Conservation (phyloP, 257 asterid genomes). For the Fraxinus excelsior region DNA sequence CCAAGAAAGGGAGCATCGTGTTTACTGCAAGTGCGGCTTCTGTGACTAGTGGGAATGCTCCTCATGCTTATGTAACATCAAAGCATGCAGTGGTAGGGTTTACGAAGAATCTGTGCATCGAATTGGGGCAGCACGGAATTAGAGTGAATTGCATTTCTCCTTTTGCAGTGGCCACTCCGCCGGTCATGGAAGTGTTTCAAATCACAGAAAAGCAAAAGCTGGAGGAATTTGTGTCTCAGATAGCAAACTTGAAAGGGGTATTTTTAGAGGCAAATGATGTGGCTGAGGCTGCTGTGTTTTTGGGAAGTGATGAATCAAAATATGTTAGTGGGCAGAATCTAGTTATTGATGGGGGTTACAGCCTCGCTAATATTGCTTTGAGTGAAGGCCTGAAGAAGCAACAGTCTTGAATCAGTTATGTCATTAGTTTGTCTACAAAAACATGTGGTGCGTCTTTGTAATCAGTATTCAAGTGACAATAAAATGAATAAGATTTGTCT, state of each 20-base stretch:
- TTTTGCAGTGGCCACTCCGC: slow-evolving; percentile 29
- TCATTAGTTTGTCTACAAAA: too few relatives aligned
- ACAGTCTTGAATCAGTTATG: neutral
- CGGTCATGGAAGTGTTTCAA: neutral
- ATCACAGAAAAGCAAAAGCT: neutral
- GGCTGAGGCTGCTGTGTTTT: slow-evolving; percentile 36
- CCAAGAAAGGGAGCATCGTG: slow-evolving; percentile 37
- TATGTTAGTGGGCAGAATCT: slow-evolving; percentile 41
- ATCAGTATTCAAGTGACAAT: too few relatives aligned
- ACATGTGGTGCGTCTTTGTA: too few relatives aligned
- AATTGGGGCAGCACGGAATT: slow-evolving; percentile 33
- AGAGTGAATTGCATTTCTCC: slow-evolving; percentile 36
- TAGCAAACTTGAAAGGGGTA: slow-evolving; percentile 36
- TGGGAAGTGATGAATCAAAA: slow-evolving; percentile 38
- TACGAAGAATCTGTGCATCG: slow-evolving; percentile 27
- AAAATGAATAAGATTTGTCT: too few relatives aligned
- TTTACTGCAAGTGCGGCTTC: slow-evolving; percentile 32
- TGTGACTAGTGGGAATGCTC: slow-evolving; percentile 11
- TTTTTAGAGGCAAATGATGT: slow-evolving; percentile 26
- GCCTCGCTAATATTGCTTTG: slow-evolving; percentile 39
- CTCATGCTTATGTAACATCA: slow-evolving; percentile 28
- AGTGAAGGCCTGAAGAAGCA: slow-evolving; percentile 11
- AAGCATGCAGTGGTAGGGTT: slow-evolving; percentile 37
- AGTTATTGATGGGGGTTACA: slow-evolving; percentile 47
- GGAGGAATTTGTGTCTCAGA: slow-evolving; percentile 25